Base-by-base conservation (phyloP, 163 green algal genomes). In the Scenedesmus sp. region DNA sequence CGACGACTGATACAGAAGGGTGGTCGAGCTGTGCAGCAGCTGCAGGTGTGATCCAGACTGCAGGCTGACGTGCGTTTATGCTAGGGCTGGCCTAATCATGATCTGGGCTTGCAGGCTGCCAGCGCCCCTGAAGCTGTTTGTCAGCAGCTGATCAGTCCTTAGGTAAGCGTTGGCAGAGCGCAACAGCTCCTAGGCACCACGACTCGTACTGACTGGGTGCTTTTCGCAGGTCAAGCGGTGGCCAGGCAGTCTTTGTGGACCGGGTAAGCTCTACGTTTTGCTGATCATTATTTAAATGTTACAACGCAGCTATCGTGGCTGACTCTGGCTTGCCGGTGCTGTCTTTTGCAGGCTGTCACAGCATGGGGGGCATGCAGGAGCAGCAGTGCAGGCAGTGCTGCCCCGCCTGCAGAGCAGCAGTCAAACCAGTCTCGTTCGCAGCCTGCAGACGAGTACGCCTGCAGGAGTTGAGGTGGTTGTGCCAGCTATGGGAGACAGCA, bases 401-500 rank as follows among this genome's bases (percentile, higher is more conserved):
- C 12, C 35, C 2, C 56, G 56, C 37, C 42, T 42, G 51, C 37
- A 40, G 12, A 79, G 44, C 87, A 59, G 80, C 88, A 81, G 43
- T 40, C 51, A 43, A 72, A n/a, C 22, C 24, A 35, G 59, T 24
- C 22, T 72, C 22, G 4, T 81, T 15, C 82, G 82, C 76, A 68
- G 53, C 33, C 59, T 94, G 33, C 93, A 90, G 24, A 89, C 89
- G 5, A 92, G 82, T 35, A 18, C 68, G 10, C 3, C 73, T 6
- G 0, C 73, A 70, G 53, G 70, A n/a, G 86, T 81, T 9, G 61
- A 94, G 0, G 93, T 96, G 9, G 83, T 94, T 10, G 97, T 99
- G 44, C 97, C 97, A 0, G 85, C 91, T 0, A 99, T 99, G 97
- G 97, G 97, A 33, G 97, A 99, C 86, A 99, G 96, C 1, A 97